Evolutionary conservation across 139 green algal species (phyloP), one percentile per base, ranked within the genome.

Genomic region (Gonium pectorale): DNA sequence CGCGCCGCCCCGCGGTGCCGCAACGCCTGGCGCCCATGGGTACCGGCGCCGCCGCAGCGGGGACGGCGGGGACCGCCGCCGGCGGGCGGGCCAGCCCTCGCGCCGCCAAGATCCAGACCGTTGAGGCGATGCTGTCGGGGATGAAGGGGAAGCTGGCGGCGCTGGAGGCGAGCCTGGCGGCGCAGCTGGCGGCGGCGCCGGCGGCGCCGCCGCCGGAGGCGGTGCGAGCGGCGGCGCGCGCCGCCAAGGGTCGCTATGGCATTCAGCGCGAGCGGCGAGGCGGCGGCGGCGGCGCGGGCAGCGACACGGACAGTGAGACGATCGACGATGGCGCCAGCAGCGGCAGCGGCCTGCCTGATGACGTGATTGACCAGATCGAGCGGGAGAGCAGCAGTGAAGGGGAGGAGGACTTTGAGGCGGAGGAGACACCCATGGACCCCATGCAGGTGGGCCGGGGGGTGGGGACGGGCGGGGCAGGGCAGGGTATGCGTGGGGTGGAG

Each of bases 301-400:
- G 67, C 22, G 67, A 80, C 24, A 54, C 52, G 38, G 66, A 85
- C 35, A 85, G 79, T n/a, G 66, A 78, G 51, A 56, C 26, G 74
- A 38, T 26, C 31, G 67, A 52, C 21, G 80, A 85, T 26, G 38
- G 0, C 2, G 38, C 0, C 31, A 79, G 54, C 6, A 67, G 77
- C 13, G 56, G 71, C 43, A 86, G 74, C 21, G 60, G 44, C 24
- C 59, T 89, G 69, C 78, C 85, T n/a, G 85, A 86, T 21, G 78
- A 86, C 6, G 85, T 89, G 69, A 79, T 89, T n/a, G 85, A 89
- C 40, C 56, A 59, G 29, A 83, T 83, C 13, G 77, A 83, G 63
- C 77, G 77, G 2, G 62, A 74, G 62, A 66, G 43, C 4, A 62
- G 73, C 24, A 73, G 62, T 44, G 77, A 83, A 26, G 62, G 37